A percentile compares a stretch with the other conserved stretches of the same genome.
phyloP scores from a whole-genome alignment of 306 rosid genomes.

The Betula pendula region DNA sequence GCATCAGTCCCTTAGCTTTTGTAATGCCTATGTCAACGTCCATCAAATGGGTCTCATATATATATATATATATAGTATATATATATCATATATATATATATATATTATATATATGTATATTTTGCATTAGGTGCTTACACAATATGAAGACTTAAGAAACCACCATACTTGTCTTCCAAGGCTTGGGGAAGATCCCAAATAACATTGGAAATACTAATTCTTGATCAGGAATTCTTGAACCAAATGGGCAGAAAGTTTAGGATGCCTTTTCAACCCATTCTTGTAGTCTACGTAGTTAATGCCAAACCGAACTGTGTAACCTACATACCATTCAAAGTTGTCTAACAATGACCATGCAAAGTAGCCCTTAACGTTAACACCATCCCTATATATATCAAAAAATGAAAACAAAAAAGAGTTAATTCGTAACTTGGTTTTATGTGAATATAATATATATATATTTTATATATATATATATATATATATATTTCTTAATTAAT shows the following conservation, averaged over 20 bases:
- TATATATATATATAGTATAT: too few relatives aligned
- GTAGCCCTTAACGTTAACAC: constrained; percentile 66
- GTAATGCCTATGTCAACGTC: too few relatives aligned
- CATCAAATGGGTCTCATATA: too few relatives aligned
- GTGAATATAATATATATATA: too few relatives aligned
- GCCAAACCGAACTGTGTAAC: constrained; percentile 62
- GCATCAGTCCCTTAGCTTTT: too few relatives aligned
- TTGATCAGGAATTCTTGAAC: constrained; percentile 57
- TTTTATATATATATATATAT: too few relatives aligned
- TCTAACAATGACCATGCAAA: constrained; percentile 76
- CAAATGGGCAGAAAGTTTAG: constrained; percentile 62
- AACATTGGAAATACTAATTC: too few relatives aligned
- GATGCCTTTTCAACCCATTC: constrained; percentile 46
- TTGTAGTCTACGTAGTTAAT: constrained; percentile 58
- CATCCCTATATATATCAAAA: constrained; percentile 34
- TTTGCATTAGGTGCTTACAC: constrained; percentile 39
- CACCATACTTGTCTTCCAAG: constrained; percentile 52
- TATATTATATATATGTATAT: too few relatives aligned
- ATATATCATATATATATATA: too few relatives aligned
- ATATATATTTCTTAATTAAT: too few relatives aligned
- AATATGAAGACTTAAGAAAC: constrained; percentile 49
- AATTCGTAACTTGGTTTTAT: too few relatives aligned
- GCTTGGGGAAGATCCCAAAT: constrained; percentile 50
- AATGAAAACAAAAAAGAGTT: not conserved
- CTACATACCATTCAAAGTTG: constrained; percentile 55